phyloP scores from a whole-genome alignment of 306 rosid genomes.

The Trifolium fragiferum region DNA sequence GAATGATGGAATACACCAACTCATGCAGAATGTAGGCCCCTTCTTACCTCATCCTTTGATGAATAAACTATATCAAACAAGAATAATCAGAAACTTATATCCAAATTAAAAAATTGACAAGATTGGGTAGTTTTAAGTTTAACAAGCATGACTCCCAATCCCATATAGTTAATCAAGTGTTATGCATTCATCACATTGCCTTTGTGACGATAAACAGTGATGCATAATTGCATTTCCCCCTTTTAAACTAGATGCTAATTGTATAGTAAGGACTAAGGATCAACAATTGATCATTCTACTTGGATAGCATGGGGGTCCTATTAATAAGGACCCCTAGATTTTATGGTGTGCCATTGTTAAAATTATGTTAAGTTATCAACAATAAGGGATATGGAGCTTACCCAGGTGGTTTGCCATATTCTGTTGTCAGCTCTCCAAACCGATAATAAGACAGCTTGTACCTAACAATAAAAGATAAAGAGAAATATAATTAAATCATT shows the following conservation, averaged over 20 bases:
- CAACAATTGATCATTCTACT: slow-evolving; percentile 10
- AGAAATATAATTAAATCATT: slow-evolving; percentile 24
- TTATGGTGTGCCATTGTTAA: not conserved
- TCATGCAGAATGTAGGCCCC: not conserved
- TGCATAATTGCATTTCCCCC: slow-evolving; percentile 1
- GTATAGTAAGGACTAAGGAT: slow-evolving; percentile 12
- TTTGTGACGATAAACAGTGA: not conserved
- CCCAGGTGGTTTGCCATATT: slow-evolving; percentile 99
- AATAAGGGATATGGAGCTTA: slow-evolving; percentile 46
- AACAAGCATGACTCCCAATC: not conserved
- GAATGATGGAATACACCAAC: slow-evolving; percentile 15
- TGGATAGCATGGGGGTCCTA: not conserved
- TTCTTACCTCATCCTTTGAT: not conserved
- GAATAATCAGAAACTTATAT: not conserved
- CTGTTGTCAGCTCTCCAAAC: slow-evolving; percentile 96
- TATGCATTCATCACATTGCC: not conserved
- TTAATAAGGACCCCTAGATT: slow-evolving; percentile 28
- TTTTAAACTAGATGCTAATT: not conserved
- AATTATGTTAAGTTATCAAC: slow-evolving; percentile 11
- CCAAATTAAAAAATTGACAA: not conserved
- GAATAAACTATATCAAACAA: slow-evolving; percentile 4
- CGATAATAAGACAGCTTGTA: slow-evolving; percentile 94
- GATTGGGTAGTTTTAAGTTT: not conserved
- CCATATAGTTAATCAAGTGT: not conserved
- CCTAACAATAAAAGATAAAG: slow-evolving; percentile 55